Conservation (phyloP, 2,329 filamentous ascomycete genomes). For the Canariomyces notabilis region DNA sequence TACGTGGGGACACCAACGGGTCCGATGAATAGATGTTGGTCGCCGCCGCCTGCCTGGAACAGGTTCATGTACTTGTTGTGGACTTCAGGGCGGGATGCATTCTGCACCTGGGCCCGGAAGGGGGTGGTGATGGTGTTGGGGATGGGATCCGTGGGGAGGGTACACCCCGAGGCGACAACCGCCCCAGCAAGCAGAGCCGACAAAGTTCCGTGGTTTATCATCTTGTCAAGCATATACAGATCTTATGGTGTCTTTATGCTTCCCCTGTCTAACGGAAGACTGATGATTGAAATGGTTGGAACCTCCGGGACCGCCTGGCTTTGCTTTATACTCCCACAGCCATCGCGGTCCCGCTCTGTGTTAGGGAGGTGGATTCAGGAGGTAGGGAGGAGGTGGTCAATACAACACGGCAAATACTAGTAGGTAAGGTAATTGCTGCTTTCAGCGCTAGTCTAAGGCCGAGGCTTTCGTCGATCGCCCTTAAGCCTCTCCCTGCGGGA, state of each 20-base stretch:
- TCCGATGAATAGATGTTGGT: constrained; percentile 37
- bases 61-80: constrained; percentile 36
- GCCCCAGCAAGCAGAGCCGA: constrained; percentile 21
- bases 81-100: constrained; percentile 31
- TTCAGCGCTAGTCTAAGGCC: too few species aligned
- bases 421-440: too few species aligned
- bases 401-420: too few species aligned
- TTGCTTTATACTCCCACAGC: too few species aligned
- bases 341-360: too few species aligned
- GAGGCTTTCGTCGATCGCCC: too few species aligned
- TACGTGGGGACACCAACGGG: constrained; percentile 28
- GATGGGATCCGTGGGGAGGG: constrained; percentile 27
- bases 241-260: background rate
- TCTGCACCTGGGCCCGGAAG: constrained; percentile 37
- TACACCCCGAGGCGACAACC: constrained; percentile 29
- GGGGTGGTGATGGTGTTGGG: constrained; percentile 31
- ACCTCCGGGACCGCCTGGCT: too few species aligned
- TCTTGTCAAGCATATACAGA: background rate
- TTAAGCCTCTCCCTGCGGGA: too few species aligned
- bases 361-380: too few species aligned
- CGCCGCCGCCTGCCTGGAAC: constrained; percentile 33
- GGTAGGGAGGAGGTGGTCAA: too few species aligned
- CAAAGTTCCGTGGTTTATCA: constrained; percentile 15
- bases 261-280: too few species aligned
- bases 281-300: too few species aligned